Conservation (phyloP, 768 basidiomycete genomes). For the Psilocybe tampanensis region DNA sequence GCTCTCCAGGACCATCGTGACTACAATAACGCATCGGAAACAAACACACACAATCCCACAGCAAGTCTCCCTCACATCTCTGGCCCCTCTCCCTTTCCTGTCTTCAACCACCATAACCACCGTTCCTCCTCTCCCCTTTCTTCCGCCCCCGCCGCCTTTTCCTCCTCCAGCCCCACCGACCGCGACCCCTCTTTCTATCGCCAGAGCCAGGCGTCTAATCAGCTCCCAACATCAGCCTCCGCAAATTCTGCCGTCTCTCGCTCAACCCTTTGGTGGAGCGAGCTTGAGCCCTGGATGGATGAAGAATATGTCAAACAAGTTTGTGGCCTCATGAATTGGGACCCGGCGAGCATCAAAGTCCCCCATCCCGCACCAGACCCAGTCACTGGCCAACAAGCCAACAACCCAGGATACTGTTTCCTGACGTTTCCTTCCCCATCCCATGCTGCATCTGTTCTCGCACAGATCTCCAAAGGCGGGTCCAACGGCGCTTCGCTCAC, state of each 20-base stretch:
- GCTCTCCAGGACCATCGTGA: conserved; percentile 18
- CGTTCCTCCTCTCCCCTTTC: conserved; percentile 36
- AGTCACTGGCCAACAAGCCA: conserved; percentile 62
- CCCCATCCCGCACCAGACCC: conserved; percentile 64
- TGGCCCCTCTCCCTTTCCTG: conserved; percentile 37
- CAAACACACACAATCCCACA: conserved; percentile 49
- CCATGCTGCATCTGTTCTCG: conserved; percentile 70
- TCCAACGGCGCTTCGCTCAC: conserved; percentile 37
- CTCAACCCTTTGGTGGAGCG: conserved; percentile 82
- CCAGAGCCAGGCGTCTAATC: conserved; percentile 18
- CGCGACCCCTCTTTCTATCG: conserved; percentile 34
- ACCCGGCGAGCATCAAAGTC: conserved; percentile 71
- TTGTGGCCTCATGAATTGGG: conserved; percentile 87
- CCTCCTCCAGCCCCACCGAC: conserved; percentile 30
- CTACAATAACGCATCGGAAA: conserved; percentile 25
- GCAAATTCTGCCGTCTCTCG: conserved; percentile 36
- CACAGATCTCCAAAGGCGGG: conserved; percentile 57
- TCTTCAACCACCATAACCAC: conserved; percentile 46
- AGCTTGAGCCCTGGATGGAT: conserved; percentile 96
- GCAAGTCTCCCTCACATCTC: conserved; percentile 27
- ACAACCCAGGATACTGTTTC: conserved; percentile 89
- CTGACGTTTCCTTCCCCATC: conserved; percentile 78
- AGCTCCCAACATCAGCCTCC: conserved; percentile 20
- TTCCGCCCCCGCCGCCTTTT: conserved; percentile 23
- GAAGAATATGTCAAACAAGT: conserved; percentile 93